Conservation (phyloP, 345 rosid species). For the Raphanus raphanistrum region DNA sequence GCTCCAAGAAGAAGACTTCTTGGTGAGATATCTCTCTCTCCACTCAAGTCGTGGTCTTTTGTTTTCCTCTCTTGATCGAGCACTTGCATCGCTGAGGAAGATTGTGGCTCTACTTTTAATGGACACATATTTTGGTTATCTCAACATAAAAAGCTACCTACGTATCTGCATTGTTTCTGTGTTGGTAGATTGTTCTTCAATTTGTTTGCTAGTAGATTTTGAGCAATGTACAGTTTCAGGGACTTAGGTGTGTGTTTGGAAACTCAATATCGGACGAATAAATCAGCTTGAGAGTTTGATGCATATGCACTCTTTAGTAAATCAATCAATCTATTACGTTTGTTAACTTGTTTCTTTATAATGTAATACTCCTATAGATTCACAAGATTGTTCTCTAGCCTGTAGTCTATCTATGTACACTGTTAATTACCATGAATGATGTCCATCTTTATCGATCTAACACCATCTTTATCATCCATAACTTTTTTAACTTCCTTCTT, state of each 20-base stretch:
- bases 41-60: background rate
- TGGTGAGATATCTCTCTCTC: constrained; percentile 21
- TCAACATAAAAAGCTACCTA: constrained; percentile 23
- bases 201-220: constrained; percentile 37
- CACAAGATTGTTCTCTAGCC: background rate
- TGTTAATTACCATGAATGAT: background rate
- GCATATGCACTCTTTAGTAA: background rate
- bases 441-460: background rate
- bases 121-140: constrained; percentile 14
- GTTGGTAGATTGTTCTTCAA: constrained; percentile 34
- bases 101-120: background rate
- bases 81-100: background rate
- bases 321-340: background rate
- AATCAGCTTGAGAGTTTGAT: background rate
- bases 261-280: background rate
- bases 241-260: constrained; percentile 6
- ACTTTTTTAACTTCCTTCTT: too few relatives aligned
- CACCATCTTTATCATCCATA: background rate
- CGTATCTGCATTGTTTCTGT: constrained; percentile 33
- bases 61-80: background rate
- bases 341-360: background rate
- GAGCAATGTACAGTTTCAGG: constrained; percentile 34
- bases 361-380: background rate
- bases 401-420: background rate
- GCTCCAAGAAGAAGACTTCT: constrained; percentile 50